These are phyloP conservation scores for Diversispora epigaea DNA, from an alignment of 192 early-diverging fungal genomes.

Conservation along the genomic window DNA sequence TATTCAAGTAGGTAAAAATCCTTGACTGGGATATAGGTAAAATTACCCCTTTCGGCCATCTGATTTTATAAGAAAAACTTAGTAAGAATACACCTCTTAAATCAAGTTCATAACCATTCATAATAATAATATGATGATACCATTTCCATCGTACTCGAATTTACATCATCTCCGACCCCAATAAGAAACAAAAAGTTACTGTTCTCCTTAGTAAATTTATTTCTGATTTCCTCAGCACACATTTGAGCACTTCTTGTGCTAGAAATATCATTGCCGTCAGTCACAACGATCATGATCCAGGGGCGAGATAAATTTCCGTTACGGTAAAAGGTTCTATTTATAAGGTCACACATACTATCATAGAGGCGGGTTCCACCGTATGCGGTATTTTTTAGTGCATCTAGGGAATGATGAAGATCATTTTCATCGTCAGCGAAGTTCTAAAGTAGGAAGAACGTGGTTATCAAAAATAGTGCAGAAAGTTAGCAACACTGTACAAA, in stretches of 20 bases:
- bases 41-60: conserved; percentile 3
- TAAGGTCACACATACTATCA: conserved; percentile 8
- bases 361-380: conserved; percentile 12
- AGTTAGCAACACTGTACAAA: background rate
- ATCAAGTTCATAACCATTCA: background rate
- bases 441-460: background rate
- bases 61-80: conserved; percentile 13
- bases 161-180: conserved; percentile 16
- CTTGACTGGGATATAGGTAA: conserved; percentile 9
- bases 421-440: background rate
- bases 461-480: background rate
- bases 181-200: conserved; percentile 28
- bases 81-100: background rate
- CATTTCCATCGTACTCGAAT: conserved; percentile 17
- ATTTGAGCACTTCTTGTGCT: conserved; percentile 1
- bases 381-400: background rate
- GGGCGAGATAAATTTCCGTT: conserved; percentile 12
- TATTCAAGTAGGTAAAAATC: conserved; percentile 28
- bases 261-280: conserved; percentile 25
- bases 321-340: background rate
- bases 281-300: conserved; percentile 26
- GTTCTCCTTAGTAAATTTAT: background rate
- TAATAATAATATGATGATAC: background rate
- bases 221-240: background rate
- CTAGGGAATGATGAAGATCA: conserved; percentile 14